Conservation (phyloP, 225 moss, liverwort and hornwort genomes). For the Thuidium tamariscinum region DNA sequence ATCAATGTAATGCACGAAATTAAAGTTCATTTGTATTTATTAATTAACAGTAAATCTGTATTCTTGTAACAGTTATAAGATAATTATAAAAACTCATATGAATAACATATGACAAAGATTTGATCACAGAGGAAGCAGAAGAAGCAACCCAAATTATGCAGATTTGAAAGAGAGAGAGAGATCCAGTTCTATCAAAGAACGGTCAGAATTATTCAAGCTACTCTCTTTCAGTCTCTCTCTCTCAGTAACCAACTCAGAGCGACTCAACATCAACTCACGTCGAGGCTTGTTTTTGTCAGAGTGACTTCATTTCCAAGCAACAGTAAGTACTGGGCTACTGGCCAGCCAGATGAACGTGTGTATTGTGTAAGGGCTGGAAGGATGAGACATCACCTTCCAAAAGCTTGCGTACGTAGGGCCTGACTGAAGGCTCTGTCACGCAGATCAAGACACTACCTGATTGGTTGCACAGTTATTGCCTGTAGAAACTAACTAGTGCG, state of each 20-base stretch:
- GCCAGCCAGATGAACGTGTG: background rate
- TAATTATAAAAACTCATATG: too few relatives aligned
- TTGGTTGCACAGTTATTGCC: too few relatives aligned
- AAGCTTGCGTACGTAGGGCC: too few relatives aligned
- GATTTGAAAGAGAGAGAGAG: too few relatives aligned
- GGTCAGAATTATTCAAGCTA: background rate
- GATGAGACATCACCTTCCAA: background rate
- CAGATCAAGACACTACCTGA: background rate
- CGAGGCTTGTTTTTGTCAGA: background rate
- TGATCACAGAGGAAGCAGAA: too few relatives aligned
- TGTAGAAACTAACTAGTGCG: too few relatives aligned
- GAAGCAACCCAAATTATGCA: too few relatives aligned
- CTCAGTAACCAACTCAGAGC: background rate
- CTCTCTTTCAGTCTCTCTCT: background rate
- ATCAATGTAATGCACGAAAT: too few relatives aligned
- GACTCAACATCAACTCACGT: background rate
- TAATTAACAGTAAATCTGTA: too few relatives aligned
- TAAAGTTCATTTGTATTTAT: too few relatives aligned
- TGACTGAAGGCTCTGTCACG: too few relatives aligned
- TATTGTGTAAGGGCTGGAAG: background rate
- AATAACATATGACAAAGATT: accelerated
- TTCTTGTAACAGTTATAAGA: too few relatives aligned
- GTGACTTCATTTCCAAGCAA: background rate
- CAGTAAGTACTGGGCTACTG: background rate
- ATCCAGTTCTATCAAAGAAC: background rate